A percentile compares a stretch with the other conserved stretches of the same genome.
Evolutionary conservation across 2,329 filamentous ascomycete genomes (phyloP).

Genomic region (Pleoardoris graminearum): DNA sequence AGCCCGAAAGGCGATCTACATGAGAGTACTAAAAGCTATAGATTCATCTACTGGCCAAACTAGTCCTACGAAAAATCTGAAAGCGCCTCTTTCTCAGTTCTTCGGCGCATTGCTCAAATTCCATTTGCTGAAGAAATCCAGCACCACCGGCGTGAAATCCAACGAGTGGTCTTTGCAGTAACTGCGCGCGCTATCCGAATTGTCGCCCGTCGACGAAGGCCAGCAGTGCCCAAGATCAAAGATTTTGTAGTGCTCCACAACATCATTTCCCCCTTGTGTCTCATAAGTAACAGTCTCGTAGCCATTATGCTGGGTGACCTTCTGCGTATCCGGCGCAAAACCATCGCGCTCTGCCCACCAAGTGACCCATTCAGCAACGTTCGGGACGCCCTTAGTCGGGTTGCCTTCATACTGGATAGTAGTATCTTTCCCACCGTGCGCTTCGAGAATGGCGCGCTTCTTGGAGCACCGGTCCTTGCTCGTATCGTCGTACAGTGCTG

Average conservation of each 20-base stretch:
- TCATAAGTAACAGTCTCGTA: not conserved
- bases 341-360: constrained; percentile 5
- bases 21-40: too few species aligned
- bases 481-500: constrained; percentile 5
- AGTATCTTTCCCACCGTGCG: not conserved
- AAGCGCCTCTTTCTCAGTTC: not conserved
- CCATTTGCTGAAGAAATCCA: constrained; percentile 3
- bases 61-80: too few species aligned
- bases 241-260: constrained; percentile 4
- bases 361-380: not conserved
- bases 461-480: constrained; percentile 1
- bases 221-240: constrained; percentile 2
- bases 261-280: not conserved
- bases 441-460: constrained; percentile 4
- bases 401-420: not conserved
- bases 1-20: too few species aligned
- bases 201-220: constrained; percentile 5
- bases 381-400: not conserved
- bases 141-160: constrained; percentile 1
- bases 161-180: constrained; percentile 4
- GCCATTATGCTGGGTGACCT: not conserved
- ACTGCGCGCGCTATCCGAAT: not conserved
- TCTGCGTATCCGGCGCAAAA: not conserved
- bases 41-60: too few species aligned
- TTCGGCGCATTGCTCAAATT: not conserved